These are phyloP conservation scores for Penicillium sp. DNA, from an alignment of 2,329 filamentous ascomycete genomes.

Conservation along the genomic window DNA sequence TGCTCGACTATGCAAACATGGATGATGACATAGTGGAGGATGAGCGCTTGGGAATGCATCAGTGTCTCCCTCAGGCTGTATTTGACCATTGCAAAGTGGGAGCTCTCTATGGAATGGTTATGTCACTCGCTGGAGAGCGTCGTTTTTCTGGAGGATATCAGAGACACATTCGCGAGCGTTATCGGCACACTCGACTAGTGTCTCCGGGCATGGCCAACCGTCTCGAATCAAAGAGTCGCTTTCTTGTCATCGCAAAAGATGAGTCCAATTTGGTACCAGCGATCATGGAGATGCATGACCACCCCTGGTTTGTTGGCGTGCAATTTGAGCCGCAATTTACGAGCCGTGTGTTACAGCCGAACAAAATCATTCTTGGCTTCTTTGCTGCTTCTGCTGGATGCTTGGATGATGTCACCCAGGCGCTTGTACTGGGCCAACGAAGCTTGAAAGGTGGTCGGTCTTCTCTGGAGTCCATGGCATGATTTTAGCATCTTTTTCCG, in stretches of 20 bases:
- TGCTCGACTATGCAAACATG: too few species aligned
- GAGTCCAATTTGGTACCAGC: conserved; percentile 79
- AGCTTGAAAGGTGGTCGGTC: conserved; percentile 12
- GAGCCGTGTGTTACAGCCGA: conserved; percentile 71
- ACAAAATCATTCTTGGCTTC: conserved; percentile 79
- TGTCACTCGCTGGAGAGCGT: conserved; percentile 64
- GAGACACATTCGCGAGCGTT: conserved; percentile 66
- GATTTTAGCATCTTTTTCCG: background rate
- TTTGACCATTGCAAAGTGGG: conserved; percentile 79
- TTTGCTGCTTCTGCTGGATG: conserved; percentile 75
- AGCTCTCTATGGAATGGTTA: conserved; percentile 65
- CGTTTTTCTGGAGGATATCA: conserved; percentile 33
- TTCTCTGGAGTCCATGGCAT: background rate
- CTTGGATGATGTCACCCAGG: conserved; percentile 50
- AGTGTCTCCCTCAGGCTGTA: conserved; percentile 72
- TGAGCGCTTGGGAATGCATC: conserved; percentile 78
- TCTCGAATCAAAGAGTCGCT: conserved; percentile 64
- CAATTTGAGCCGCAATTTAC: conserved; percentile 91
- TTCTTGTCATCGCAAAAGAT: conserved; percentile 79
- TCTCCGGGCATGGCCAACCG: conserved; percentile 75
- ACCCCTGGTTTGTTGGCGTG: conserved; percentile 82
- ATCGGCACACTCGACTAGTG: conserved; percentile 88
- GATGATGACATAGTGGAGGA: background rate
- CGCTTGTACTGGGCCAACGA: conserved; percentile 19
- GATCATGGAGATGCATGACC: conserved; percentile 77